Evolutionary conservation across 2,329 filamentous ascomycete genomes (phyloP).

Genomic region (Intubia oerlemansii): DNA sequence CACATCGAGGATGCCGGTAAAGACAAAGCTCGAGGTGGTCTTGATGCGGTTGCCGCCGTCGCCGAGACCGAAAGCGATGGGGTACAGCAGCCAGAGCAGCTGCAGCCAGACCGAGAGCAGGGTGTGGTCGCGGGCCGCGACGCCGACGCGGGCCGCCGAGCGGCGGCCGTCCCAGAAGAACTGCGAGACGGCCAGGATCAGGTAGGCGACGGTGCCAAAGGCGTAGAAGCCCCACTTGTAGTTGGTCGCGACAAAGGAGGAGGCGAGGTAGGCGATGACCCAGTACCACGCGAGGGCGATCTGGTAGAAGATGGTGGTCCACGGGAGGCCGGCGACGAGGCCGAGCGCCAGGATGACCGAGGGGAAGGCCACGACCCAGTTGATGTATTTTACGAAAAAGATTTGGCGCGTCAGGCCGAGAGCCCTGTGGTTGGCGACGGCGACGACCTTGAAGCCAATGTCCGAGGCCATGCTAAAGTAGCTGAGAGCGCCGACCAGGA

Average conservation of each 20-base stretch:
- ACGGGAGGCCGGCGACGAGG: constrained; percentile 26
- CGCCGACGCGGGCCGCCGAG: constrained; percentile 19
- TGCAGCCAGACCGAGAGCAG: constrained; percentile 25
- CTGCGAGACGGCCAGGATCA: constrained; percentile 23
- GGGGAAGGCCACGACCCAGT: constrained; percentile 31
- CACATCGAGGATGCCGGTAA: constrained; percentile 31
- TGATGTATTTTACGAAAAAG: constrained; percentile 33
- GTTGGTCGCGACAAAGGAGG: constrained; percentile 22
- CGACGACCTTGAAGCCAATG: constrained; percentile 22
- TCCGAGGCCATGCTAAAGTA: constrained; percentile 32
- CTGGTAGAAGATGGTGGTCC: constrained; percentile 31
- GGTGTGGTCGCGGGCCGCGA: constrained; percentile 22
- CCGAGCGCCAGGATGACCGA: constrained; percentile 22
- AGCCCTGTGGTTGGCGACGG: constrained; percentile 12
- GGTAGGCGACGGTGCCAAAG: constrained; percentile 25
- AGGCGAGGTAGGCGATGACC: constrained; percentile 26
- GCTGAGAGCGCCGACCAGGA: constrained; percentile 24
- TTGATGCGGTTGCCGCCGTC: constrained; percentile 30
- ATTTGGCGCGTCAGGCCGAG: constrained; percentile 21
- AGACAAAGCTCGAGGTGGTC: constrained; percentile 23
- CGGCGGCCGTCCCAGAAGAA: constrained; percentile 18
- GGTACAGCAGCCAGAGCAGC: constrained; percentile 31
- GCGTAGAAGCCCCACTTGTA: constrained; percentile 38
- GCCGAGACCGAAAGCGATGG: constrained; percentile 28
- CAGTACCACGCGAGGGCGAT: constrained; percentile 28